phyloP scores from a whole-genome alignment of 768 basidiomycete species.

The Cystofilobasidium bisporidii region DNA sequence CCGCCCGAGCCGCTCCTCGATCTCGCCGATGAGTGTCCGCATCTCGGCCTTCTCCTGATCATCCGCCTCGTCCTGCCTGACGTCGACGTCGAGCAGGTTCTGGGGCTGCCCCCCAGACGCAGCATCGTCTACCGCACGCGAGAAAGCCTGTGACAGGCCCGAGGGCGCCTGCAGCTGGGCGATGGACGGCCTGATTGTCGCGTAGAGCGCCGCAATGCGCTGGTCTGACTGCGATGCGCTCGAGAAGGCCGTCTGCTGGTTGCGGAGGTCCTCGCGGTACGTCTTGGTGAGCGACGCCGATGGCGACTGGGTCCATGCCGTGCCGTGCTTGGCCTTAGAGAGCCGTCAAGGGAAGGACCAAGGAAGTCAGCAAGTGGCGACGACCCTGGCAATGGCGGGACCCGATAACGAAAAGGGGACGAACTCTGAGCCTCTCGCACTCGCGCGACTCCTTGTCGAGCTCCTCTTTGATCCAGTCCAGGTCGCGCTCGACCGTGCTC shows the following conservation, averaged over 20 bases:
- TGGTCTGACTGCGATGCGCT: constrained; percentile 69
- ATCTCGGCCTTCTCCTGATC: constrained; percentile 59
- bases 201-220: constrained; percentile 66
- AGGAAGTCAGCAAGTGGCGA: too few species aligned
- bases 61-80: constrained; percentile 55
- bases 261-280: constrained; percentile 44
- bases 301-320: constrained; percentile 77
- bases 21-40: constrained; percentile 55
- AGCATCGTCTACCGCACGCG: constrained; percentile 55
- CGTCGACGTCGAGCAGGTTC: constrained; percentile 65
- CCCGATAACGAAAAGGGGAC: constrained; percentile 15
- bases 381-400: neutral
- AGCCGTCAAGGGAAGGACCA: too few species aligned
- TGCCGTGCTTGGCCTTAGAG: constrained; percentile 62
- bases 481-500: constrained; percentile 51
- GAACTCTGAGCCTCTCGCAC: constrained; percentile 68
- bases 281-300: constrained; percentile 64
- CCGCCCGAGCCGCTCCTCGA: constrained; percentile 66
- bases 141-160: constrained; percentile 39
- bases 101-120: constrained; percentile 40
- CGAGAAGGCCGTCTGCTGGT: constrained; percentile 48
- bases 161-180: constrained; percentile 46
- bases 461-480: constrained; percentile 56
- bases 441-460: constrained; percentile 75
- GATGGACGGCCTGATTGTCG: constrained; percentile 57